A percentile compares a stretch with the other conserved stretches of the same genome.
These are phyloP conservation scores for Westerdykella ornata DNA, from an alignment of 2,329 filamentous ascomycete genomes.

Conservation along the genomic window DNA sequence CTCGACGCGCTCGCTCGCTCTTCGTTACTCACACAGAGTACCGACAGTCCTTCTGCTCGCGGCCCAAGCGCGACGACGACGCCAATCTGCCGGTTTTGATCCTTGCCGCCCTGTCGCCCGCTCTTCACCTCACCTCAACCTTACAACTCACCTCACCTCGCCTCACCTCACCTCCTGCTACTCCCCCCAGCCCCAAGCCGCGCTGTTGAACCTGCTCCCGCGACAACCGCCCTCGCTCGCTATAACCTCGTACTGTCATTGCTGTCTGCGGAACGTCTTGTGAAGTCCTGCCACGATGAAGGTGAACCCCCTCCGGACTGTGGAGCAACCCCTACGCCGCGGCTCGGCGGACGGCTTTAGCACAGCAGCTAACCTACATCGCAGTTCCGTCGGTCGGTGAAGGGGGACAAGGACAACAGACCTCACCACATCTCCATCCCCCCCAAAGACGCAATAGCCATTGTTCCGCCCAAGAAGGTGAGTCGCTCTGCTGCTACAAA, in stretches of 20 bases:
- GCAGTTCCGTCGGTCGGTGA: conserved; percentile 74
- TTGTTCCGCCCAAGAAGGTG: conserved; percentile 90
- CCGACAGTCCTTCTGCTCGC: conserved; percentile 4
- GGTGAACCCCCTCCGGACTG: conserved; percentile 12
- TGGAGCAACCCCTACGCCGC: background rate
- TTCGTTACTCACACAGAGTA: too few species aligned
- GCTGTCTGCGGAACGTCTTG: conserved; percentile 1
- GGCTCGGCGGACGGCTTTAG: background rate
- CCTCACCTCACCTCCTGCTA: conserved; percentile 2
- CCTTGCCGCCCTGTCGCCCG: conserved; percentile 9
- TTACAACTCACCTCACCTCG: conserved; percentile 5
- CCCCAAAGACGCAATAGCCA: conserved; percentile 79
- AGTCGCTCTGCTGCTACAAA: conserved; percentile 11
- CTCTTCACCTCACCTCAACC: conserved; percentile 3
- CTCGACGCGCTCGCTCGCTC: too few species aligned
- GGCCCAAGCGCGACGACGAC: conserved; percentile 7
- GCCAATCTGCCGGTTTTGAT: conserved; percentile 12
- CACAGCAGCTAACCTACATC: conserved; percentile 18
- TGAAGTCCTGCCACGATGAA: conserved; percentile 16
- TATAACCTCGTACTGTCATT: background rate
- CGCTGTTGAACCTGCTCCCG: background rate
- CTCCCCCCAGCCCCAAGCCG: background rate
- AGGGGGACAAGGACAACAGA: conserved; percentile 74
- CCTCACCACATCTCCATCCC: conserved; percentile 69
- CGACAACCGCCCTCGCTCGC: conserved; percentile 1